Evolutionary conservation across 192 early-diverging fungal species (phyloP).

Genomic region (Umbelopsis sp.): DNA sequence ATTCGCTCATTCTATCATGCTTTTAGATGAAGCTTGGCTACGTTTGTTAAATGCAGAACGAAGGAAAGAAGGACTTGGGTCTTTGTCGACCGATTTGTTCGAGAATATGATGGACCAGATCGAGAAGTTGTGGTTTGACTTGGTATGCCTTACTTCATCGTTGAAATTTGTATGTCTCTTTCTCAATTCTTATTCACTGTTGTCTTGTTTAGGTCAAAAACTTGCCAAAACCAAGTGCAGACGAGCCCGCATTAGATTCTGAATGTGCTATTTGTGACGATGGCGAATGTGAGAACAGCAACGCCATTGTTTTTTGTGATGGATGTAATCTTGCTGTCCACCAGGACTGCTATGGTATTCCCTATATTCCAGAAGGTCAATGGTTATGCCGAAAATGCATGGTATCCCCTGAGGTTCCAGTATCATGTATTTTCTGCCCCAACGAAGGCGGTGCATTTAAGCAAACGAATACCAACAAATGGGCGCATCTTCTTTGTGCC

Average conservation of each 20-base stretch:
- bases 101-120: constrained; percentile 87
- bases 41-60: constrained; percentile 68
- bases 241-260: constrained; percentile 67
- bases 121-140: constrained; percentile 98
- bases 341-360: constrained; percentile 99
- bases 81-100: constrained; percentile 65
- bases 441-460: constrained; percentile 95
- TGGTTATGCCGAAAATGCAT: constrained; percentile 99
- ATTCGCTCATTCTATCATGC: background rate
- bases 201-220: constrained; percentile 68
- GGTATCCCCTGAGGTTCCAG: constrained; percentile 88
- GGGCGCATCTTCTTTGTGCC: constrained; percentile 96
- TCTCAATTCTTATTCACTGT: background rate
- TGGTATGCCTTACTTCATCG: constrained; percentile 51
- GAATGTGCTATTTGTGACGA: constrained; percentile 96
- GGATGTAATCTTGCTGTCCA: constrained; percentile 99
- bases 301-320: constrained; percentile 99
- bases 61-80: constrained; percentile 50
- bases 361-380: constrained; percentile 98
- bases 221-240: constrained; percentile 67
- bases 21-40: constrained; percentile 78
- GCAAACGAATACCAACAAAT: constrained; percentile 88
- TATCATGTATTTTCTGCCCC: constrained; percentile 92
- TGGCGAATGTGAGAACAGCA: constrained; percentile 98
- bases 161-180: background rate